A percentile compares a stretch with the other conserved stretches of the same genome.
Conservation (phyloP, 2,329 filamentous ascomycete genomes). For the Cryphonectria carpinicola region DNA sequence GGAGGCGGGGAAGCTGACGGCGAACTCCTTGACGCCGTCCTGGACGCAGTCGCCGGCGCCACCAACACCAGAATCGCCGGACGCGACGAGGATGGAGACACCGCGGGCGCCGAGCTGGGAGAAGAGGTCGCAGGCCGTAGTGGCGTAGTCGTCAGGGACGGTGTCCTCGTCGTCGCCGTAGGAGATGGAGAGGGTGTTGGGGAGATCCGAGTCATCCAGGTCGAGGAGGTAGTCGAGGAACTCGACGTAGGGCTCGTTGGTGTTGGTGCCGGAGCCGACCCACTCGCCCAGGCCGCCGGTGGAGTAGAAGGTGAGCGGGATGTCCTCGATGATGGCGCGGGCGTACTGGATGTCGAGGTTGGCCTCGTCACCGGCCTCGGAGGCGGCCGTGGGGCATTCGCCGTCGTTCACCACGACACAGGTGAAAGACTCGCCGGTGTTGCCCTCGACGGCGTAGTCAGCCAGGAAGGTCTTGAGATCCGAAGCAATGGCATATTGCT, state of each 20-base stretch:
- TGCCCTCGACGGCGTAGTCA: conserved; percentile 15
- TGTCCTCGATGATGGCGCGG: conserved; percentile 35
- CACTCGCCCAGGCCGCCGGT: conserved; percentile 27
- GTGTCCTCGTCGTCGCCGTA: conserved; percentile 67
- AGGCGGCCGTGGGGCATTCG: conserved; percentile 40
- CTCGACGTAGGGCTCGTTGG: conserved; percentile 69
- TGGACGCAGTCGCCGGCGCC: conserved; percentile 31
- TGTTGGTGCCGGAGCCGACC: conserved; percentile 43
- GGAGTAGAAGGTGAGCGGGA: conserved; percentile 38
- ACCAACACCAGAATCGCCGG: conserved; percentile 57
- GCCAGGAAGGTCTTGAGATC: conserved; percentile 36
- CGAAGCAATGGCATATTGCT: conserved; percentile 40
- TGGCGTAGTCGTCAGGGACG: conserved; percentile 62
- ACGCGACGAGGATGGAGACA: conserved; percentile 66
- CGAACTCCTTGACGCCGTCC: conserved; percentile 42
- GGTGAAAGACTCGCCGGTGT: conserved; percentile 47
- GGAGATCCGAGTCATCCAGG: conserved; percentile 57
- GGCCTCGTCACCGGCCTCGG: conserved; percentile 53
- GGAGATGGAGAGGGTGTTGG: conserved; percentile 68
- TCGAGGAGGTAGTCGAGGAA: conserved; percentile 64
- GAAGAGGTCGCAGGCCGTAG: conserved; percentile 58
- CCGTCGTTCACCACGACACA: conserved; percentile 47
- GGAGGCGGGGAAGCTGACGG: conserved; percentile 43
- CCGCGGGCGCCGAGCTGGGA: conserved; percentile 68
- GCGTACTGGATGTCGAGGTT: conserved; percentile 58